Evolutionary conservation across 2,329 filamentous ascomycete species (phyloP), one percentile per base, ranked within the genome.

Genomic region (Pseudogymnoascus sp.): DNA sequence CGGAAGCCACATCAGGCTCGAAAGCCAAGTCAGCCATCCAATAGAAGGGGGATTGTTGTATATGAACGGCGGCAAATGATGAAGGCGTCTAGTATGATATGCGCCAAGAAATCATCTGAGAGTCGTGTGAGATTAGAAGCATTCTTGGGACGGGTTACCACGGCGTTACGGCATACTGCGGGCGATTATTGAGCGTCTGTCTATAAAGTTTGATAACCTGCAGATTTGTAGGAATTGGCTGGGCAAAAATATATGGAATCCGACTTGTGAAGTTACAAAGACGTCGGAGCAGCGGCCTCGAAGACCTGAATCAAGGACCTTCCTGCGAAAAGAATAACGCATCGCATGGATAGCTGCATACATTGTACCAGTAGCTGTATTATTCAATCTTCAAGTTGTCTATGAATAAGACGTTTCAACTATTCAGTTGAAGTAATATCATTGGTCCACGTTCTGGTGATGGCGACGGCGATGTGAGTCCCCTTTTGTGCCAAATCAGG

Each of bases 1-100:
- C 60, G 7, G 59, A 21, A 42, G 50, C 67, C 13, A 56, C 64
- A 50, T 53, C 65, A 7, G 64, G 65, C 56, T 59, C 59, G 65
- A 68, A 70, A 37, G 56, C 62, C 26, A 68, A 68, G 65, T 35
- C 35, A 61, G 10, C 13, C 19, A 29, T 60, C 23, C 50, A 63
- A 17, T 59, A 38, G 40, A 31, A 60, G 19, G 19, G 17, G 19
- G n/a, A 9, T 56, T 56, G 17, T 33, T 35, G 29, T 21, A 56
- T 56, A 21, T 56, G 29, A 33, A 21, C 17, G 29, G 50, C 11
- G 10, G 10, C 29, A 56, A 33, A 21, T 9, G 17, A 5, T 11
- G n/a, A 15, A 7, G 26, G 10, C n/a, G 4, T 7, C 46, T 26
- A 19, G 46, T 19, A 56, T n/a, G n/a, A 56, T 56, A 56, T 7